Conservation (phyloP, 352 stramenopile species). For the Elongisporangium undulatum region DNA sequence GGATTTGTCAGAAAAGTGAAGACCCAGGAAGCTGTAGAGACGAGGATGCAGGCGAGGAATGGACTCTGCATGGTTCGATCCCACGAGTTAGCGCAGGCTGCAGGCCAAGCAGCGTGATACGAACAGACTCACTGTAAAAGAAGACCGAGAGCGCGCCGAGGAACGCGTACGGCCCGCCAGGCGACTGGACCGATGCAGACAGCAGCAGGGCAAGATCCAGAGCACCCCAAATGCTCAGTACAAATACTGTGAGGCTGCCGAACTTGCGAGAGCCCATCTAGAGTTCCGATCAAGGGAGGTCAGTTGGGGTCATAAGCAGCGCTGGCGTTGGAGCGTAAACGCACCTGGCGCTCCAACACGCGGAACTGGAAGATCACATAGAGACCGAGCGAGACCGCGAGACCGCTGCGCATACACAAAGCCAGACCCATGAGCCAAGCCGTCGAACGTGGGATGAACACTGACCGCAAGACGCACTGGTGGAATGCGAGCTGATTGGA, state of each 20-base stretch:
- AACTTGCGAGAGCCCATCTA: conserved; percentile 87
- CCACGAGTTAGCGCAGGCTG: conserved; percentile 1
- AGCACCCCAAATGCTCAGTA: conserved; percentile 40
- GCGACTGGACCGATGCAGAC: conserved; percentile 31
- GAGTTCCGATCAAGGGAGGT: not conserved
- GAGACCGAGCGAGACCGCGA: conserved; percentile 73
- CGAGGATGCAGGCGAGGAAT: conserved; percentile 71
- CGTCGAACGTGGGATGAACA: not conserved
- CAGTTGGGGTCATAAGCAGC: not conserved
- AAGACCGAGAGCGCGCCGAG: conserved; percentile 73
- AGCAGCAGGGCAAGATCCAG: conserved; percentile 44
- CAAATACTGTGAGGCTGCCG: conserved; percentile 65
- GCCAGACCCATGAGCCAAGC: conserved; percentile 8
- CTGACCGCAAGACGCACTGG: conserved; percentile 30
- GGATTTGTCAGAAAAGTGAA: conserved; percentile 85
- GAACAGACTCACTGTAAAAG: conserved; percentile 57
- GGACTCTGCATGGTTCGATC: conserved; percentile 44
- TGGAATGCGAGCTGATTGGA: conserved; percentile 73
- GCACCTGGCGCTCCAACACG: conserved; percentile 66
- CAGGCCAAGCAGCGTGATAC: not conserved
- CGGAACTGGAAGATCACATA: conserved; percentile 87
- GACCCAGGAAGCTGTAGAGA: conserved; percentile 45
- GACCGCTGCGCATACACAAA: conserved; percentile 30
- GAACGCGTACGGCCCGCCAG: conserved; percentile 62
- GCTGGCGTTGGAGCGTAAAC: not conserved